Evolutionary conservation across 352 stramenopile species (phyloP), one percentile per base, ranked within the genome.

Genomic region (Phytophthora tubulina): DNA sequence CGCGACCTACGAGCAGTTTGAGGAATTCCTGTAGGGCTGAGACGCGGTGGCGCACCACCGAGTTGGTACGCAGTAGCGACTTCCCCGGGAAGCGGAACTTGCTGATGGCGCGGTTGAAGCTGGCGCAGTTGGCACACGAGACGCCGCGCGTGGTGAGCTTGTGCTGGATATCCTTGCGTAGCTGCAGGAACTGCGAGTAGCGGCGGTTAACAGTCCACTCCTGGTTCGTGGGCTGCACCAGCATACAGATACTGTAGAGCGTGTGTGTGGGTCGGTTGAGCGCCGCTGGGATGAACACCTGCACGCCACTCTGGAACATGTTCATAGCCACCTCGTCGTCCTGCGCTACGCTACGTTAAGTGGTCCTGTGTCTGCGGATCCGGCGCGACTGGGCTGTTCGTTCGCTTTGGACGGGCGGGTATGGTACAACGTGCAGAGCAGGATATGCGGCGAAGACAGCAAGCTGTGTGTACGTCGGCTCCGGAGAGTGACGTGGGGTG

Each of bases 161-260:
- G 30, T 75, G 68, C 58, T 91, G 75, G 51, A 95, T 69, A 53
- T 92, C 85, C 56, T 89, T 88, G 58, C 80, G 83, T 14, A 94
- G 81, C 78, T 90, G 81, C 63, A 94, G 79, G 72, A 95, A 95
- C 78, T 95, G 88, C 63, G 88, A 95, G 73, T 95, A 95, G 50
- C 88, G 88, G 30, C 88, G 86, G 67, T 95, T 95, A 42, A 95
- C 87, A 0, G 86, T 93, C 88, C 88, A 95, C 60, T 95, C 88
- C 63, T 93, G 84, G 49, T 77, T 75, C 14, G 85, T 92, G 41
- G 88, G 86, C 70, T 95, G 86, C 63, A 95, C 88, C 30, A 78
- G 68, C 81, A 94, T 88, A 65, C 81, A 93, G 63, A 95, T 91
- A 73, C 86, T 93, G 75, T 95, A 95, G 33, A 95, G 78, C 62